Percentiles rank a stretch among this genome's conserved stretches.
Evolutionary conservation across 169 alveolate species (phyloP).

Genomic region (Cryptosporidium canis): DNA sequence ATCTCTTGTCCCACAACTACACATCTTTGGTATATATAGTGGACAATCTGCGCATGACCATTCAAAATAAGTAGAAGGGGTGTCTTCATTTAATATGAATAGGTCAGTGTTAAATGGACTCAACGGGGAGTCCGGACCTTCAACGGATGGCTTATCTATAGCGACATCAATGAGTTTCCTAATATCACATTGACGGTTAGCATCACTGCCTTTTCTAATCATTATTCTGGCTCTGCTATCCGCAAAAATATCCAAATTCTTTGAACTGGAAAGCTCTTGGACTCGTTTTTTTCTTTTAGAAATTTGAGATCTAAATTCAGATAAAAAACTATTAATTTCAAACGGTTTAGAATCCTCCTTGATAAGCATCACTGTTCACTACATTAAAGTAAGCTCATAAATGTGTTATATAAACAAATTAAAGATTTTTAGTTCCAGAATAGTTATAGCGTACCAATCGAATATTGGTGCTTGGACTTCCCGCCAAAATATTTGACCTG

Average conservation of each 20-base stretch:
- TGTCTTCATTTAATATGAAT: conserved; percentile 27
- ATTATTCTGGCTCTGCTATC: conserved; percentile 30
- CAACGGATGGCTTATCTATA: conserved; percentile 17
- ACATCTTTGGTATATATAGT: conserved; percentile 58
- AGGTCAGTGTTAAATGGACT: conserved; percentile 51
- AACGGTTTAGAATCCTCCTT: conserved; percentile 29
- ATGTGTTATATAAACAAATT: not conserved
- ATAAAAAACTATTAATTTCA: not conserved
- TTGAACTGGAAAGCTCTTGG: conserved; percentile 7
- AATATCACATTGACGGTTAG: conserved; percentile 15
- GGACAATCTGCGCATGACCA: conserved; percentile 60
- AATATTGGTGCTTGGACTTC: too few relatives aligned
- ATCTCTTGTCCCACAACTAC: conserved; percentile 23
- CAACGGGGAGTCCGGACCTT: conserved; percentile 40
- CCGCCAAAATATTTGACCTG: too few relatives aligned
- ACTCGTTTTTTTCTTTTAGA: conserved; percentile 33
- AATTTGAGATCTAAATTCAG: conserved; percentile 28
- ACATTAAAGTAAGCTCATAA: not conserved
- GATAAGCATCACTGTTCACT: not conserved
- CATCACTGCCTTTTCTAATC: not conserved
- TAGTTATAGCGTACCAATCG: too few relatives aligned
- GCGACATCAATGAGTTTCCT: conserved; percentile 10
- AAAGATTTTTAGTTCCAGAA: not conserved
- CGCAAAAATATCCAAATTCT: conserved; percentile 51
- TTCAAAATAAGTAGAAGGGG: conserved; percentile 43